phyloP scores from a whole-genome alignment of 768 basidiomycete species.

The Gloeophyllum trabeum region DNA sequence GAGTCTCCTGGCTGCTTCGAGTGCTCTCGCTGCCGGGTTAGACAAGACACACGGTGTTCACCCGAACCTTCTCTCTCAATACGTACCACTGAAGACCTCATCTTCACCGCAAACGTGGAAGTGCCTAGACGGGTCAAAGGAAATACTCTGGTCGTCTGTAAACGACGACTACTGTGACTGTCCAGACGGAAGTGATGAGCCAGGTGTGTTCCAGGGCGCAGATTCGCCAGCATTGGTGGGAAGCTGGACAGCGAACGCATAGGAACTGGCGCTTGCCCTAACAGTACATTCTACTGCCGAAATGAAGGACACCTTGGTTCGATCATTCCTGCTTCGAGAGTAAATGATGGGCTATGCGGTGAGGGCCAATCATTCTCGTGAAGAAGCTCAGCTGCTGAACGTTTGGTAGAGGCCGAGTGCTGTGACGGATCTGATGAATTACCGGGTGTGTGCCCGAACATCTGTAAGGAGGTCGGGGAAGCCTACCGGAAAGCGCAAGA shows the following conservation, averaged over 20 bases:
- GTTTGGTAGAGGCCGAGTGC: conserved; percentile 64
- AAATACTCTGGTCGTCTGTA: conserved; percentile 69
- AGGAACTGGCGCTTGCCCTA: conserved; percentile 83
- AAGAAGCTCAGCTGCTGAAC: conserved; percentile 7
- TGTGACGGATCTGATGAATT: conserved; percentile 96
- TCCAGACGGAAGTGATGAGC: conserved; percentile 90
- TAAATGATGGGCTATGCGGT: conserved; percentile 94
- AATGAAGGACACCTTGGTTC: conserved; percentile 86
- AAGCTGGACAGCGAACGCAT: conserved; percentile 1
- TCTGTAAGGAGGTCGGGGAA: conserved; percentile 67
- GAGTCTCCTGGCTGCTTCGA: conserved; percentile 1
- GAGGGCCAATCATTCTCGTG: conserved; percentile 15
- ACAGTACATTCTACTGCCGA: conserved; percentile 68
- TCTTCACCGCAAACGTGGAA: conserved; percentile 42
- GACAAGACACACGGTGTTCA: conserved; percentile 48
- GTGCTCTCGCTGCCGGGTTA: conserved; percentile 13
- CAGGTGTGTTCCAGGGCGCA: too few species aligned
- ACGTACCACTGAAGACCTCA: conserved; percentile 37
- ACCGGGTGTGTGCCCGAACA: conserved; percentile 66
- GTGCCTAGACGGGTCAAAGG: conserved; percentile 73
- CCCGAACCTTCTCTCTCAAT: conserved; percentile 43
- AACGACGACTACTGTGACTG: conserved; percentile 97
- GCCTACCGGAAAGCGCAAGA: conserved; percentile 55
- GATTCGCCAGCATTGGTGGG: too few species aligned
- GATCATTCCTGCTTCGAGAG: conserved; percentile 67